Conservation (phyloP, 2,329 filamentous ascomycete genomes). For the Neonectria hederae region DNA sequence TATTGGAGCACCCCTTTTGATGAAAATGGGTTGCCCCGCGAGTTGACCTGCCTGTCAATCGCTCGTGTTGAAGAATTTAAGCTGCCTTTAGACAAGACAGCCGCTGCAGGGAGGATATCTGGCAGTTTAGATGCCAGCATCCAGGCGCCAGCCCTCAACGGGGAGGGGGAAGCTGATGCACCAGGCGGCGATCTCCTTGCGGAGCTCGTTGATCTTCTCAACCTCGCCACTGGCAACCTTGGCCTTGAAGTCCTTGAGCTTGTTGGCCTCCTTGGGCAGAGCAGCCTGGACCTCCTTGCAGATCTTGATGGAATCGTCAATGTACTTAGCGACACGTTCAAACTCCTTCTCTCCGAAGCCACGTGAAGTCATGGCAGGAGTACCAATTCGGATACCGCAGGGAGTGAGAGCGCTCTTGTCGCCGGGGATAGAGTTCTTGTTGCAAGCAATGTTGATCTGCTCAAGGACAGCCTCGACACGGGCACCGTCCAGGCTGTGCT, state of each 20-base stretch:
- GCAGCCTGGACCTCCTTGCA: slow-evolving; percentile 85
- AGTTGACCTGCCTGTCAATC: slow-evolving; percentile 6
- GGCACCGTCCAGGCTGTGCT: slow-evolving; percentile 87
- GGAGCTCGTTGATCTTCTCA: slow-evolving; percentile 82
- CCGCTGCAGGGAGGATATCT: not conserved
- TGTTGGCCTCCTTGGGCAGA: slow-evolving; percentile 97
- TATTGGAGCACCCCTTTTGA: slow-evolving; percentile 19
- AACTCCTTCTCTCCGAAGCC: slow-evolving; percentile 95
- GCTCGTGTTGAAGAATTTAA: slow-evolving; percentile 26
- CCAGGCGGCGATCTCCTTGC: slow-evolving; percentile 91
- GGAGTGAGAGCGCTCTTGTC: slow-evolving; percentile 97
- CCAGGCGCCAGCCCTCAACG: slow-evolving; percentile 75
- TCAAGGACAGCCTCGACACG: slow-evolving; percentile 96
- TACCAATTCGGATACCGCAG: slow-evolving; percentile 93
- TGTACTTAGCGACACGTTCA: slow-evolving; percentile 87
- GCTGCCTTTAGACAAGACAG: not conserved
- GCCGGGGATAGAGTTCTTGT: slow-evolving; percentile 98
- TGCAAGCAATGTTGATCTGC: slow-evolving; percentile 98
- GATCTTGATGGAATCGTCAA: slow-evolving; percentile 88
- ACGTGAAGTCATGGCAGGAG: slow-evolving; percentile 95
- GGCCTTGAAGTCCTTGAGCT: slow-evolving; percentile 99
- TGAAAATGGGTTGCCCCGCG: slow-evolving; percentile 23
- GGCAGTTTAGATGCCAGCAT: slow-evolving; percentile 63
- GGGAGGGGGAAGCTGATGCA: slow-evolving; percentile 92
- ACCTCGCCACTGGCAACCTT: slow-evolving; percentile 84